Evolutionary conservation across 106 monocot genomes (phyloP).

Genomic region (Dendrobium officinale): DNA sequence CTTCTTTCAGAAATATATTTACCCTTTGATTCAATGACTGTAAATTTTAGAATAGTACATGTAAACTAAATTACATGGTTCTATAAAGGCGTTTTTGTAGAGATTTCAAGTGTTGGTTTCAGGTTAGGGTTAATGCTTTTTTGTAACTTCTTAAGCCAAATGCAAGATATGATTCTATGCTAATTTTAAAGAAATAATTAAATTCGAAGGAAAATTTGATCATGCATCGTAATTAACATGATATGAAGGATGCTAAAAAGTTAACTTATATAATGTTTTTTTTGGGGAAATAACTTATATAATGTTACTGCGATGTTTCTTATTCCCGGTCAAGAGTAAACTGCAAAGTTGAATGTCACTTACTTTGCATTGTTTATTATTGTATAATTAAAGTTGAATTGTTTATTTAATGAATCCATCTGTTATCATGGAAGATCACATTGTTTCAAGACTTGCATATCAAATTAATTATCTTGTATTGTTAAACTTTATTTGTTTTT

Average conservation of each 20-base stretch:
- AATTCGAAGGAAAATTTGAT: neutral
- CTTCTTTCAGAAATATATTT: constrained; percentile 1
- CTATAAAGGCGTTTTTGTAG: neutral
- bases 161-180: neutral
- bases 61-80: neutral
- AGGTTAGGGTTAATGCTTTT: neutral
- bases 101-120: neutral
- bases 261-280: neutral
- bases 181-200: neutral
- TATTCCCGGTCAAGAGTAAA: neutral
- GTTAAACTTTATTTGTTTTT: neutral
- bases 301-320: neutral
- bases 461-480: neutral
- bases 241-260: neutral
- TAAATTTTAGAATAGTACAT: neutral
- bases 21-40: neutral
- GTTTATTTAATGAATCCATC: neutral
- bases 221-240: neutral
- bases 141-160: neutral
- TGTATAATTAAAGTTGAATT: neutral
- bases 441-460: neutral
- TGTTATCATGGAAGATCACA: neutral
- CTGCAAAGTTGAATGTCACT: neutral
- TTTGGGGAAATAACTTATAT: no score
- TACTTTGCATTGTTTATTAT: neutral